Base-by-base conservation (phyloP, 2,329 filamentous ascomycete species). In the Trematosphaeria pertusa region DNA sequence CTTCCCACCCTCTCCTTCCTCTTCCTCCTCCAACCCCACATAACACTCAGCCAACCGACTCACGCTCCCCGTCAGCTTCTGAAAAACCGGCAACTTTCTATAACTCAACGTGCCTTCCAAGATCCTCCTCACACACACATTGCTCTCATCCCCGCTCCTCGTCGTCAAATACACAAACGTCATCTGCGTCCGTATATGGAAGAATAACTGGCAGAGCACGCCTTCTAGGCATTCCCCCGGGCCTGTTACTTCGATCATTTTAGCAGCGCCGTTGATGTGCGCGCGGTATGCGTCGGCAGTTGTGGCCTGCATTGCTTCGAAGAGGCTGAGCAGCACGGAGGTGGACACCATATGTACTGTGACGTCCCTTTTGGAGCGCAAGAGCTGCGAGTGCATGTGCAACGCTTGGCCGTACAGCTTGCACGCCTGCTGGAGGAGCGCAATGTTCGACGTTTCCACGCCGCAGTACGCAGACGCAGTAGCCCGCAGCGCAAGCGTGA, bases 291-390 rank as follows among this genome's bases (percentile, higher is more conserved):
- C 64, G 11, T 59, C 48, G 7, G 57, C 50, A 8, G 56, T 64
- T 4, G 67, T 69, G 3, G 59, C 48, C 15, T 61, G 58, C 62
- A 69, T 67, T 4, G 64, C 59, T 31, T 70, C 66, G 32, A 68
- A 69, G 11, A 69, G 52, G 15, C 61, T 64, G 7, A 69, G 52
- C 17, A 69, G 48, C 3, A 69, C 58, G 9, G 60, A 61, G 6
- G 65, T 69, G 3, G 59, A 69, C 3, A 69, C 50, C 56, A 65
- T 65, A 19, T 66, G 64, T n/a, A 64, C 37, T 0, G 64, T 66
- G n/a, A 65, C 34, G 5, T 53, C 47, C 32, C 46, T 44, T 28
- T 48, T 43, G 5, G 46, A 19, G 15, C 48, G 45, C 7, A 69
- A 22, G 1, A 62, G 11, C 2, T 38, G 41, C 9, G 55, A 20